Evolutionary conservation across 2,329 filamentous ascomycete genomes (phyloP).

Genomic region (Orbilia javanica): DNA sequence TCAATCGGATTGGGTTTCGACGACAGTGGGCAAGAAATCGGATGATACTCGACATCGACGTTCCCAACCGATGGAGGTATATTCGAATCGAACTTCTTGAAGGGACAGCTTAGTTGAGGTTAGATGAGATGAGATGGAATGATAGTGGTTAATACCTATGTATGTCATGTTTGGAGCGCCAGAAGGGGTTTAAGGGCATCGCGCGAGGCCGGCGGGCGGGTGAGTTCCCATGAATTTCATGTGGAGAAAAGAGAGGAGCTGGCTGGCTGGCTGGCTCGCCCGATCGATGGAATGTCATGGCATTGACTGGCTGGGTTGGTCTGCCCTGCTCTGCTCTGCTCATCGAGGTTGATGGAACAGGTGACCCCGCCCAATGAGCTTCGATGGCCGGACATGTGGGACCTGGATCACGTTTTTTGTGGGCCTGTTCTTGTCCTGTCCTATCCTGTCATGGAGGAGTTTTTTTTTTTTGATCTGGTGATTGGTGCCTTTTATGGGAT

Average conservation of each 20-base stretch:
- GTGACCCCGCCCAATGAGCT: constrained; percentile 33
- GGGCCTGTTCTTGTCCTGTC: too few species aligned
- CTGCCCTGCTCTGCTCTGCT: too few species aligned
- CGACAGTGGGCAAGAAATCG: too few species aligned
- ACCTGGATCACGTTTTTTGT: constrained; percentile 35
- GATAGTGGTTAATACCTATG: background rate
- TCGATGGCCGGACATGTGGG: constrained; percentile 24
- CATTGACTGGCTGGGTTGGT: background rate
- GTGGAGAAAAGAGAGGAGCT: background rate
- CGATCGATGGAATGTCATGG: constrained; percentile 16
- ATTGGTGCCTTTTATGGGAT: constrained; percentile 54
- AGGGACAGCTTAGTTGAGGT: background rate
- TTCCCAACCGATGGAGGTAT: constrained; percentile 27
- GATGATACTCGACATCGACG: constrained; percentile 12
- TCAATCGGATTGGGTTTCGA: too few species aligned
- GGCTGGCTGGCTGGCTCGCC: background rate
- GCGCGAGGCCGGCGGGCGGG: too few species aligned
- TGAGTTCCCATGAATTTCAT: background rate
- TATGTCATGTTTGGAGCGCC: background rate
- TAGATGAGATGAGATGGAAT: constrained; percentile 4
- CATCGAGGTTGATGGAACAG: constrained; percentile 13
- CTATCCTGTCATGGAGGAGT: too few species aligned
- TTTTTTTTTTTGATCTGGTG: constrained; percentile 32
- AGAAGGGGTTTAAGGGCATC: background rate
- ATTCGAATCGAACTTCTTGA: constrained; percentile 40